These are phyloP conservation scores for Candida dubliniensis DNA, from an alignment of 1,139 yeast species.

Conservation along the genomic window DNA sequence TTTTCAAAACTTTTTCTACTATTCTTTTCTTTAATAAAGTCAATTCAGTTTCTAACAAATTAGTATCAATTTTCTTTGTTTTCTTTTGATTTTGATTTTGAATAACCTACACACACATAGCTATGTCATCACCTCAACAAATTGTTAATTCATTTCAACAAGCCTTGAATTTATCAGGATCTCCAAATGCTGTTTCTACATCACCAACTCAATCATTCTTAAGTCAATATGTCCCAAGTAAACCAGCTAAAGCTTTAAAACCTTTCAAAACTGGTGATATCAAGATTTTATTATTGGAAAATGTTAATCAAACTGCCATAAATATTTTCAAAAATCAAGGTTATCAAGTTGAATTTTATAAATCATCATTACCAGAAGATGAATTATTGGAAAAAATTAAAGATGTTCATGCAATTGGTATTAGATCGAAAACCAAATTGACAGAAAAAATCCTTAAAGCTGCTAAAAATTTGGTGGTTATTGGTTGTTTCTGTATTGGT, in stretches of 20 bases:
- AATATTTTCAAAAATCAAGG: conserved; percentile 85
- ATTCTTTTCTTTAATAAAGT: not conserved
- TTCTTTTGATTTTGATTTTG: not conserved
- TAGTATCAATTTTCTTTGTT: not conserved
- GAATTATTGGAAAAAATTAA: conserved; percentile 92
- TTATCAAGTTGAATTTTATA: conserved; percentile 93
- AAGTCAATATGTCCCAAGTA: conserved; percentile 44
- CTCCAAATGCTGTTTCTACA: conserved; percentile 69
- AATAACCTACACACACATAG: conserved; percentile 1
- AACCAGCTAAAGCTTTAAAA: conserved; percentile 68
- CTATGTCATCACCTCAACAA: conserved; percentile 70
- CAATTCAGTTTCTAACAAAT: no score
- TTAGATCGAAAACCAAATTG: conserved; percentile 92
- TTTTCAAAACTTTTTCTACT: not conserved
- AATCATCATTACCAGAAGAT: conserved; percentile 85
- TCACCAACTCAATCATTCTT: conserved; percentile 62
- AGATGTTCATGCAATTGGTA: conserved; percentile 95
- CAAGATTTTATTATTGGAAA: conserved; percentile 86
- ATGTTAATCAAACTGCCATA: conserved; percentile 90
- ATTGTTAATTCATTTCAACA: conserved; percentile 60
- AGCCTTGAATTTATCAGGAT: conserved; percentile 50
- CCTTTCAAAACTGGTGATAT: conserved; percentile 92
- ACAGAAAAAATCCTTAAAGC: conserved; percentile 75
- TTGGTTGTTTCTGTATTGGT: conserved; percentile 99
- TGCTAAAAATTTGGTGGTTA: conserved; percentile 84